Percentiles rank a stretch among this genome's conserved stretches.
phyloP scores from a whole-genome alignment of 2,329 filamentous ascomycete genomes.

The Volutella citrinella region DNA sequence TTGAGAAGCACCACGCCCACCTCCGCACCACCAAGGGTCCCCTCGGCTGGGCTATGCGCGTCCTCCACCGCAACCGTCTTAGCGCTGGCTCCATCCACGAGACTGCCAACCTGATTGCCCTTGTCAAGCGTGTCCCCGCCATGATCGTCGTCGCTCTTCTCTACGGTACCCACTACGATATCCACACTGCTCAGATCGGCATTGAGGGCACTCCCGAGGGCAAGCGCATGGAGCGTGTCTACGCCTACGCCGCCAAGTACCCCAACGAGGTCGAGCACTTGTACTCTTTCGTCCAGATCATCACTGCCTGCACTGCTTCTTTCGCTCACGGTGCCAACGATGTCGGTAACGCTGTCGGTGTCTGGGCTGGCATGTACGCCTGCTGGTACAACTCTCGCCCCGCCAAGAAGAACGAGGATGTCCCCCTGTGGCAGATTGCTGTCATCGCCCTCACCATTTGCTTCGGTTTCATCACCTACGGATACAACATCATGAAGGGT shows the following conservation, averaged over 20 bases:
- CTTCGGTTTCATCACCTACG: slow-evolving; percentile 68
- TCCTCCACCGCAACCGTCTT: slow-evolving; percentile 70
- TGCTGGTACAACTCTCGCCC: slow-evolving; percentile 64
- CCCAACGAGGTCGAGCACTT: slow-evolving; percentile 69
- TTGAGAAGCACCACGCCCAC: slow-evolving; percentile 58
- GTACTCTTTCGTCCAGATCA: slow-evolving; percentile 64
- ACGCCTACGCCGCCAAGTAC: slow-evolving; percentile 62
- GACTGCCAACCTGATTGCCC: slow-evolving; percentile 62
- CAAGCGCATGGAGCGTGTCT: slow-evolving; percentile 58
- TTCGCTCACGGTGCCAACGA: slow-evolving; percentile 78
- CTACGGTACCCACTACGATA: slow-evolving; percentile 80
- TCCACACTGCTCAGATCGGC: slow-evolving; percentile 72
- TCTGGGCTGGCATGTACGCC: slow-evolving; percentile 68
- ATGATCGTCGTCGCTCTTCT: slow-evolving; percentile 59
- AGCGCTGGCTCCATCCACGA: slow-evolving; percentile 74
- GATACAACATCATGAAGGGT: slow-evolving; percentile 84
- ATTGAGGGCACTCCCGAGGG: slow-evolving; percentile 71
- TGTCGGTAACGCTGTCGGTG: slow-evolving; percentile 67
- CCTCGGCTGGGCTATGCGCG: slow-evolving; percentile 81
- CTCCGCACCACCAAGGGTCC: slow-evolving; percentile 62
- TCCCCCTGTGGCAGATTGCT: slow-evolving; percentile 74
- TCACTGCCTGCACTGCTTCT: slow-evolving; percentile 69
- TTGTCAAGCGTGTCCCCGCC: slow-evolving; percentile 66
- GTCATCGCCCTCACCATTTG: slow-evolving; percentile 64
- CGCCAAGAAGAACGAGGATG: slow-evolving; percentile 58